phyloP scores from a whole-genome alignment of 2,329 filamentous ascomycete species.

The Neofusicoccum umdonicola region DNA sequence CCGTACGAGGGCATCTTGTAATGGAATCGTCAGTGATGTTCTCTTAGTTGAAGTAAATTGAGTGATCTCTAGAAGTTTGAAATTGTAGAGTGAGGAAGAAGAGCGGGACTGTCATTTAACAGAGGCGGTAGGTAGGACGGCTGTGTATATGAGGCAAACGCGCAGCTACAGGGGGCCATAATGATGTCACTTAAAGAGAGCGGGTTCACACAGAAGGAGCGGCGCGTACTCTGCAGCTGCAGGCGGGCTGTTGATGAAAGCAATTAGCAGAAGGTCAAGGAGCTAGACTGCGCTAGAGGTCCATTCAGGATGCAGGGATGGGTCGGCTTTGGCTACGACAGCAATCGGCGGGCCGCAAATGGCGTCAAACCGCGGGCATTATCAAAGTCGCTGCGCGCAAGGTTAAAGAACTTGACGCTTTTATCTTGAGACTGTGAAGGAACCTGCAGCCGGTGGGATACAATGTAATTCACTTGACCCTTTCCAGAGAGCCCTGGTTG shows the following conservation, averaged over 20 bases:
- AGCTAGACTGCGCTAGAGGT: not conserved
- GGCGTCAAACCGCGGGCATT: not conserved
- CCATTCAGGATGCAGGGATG: not conserved
- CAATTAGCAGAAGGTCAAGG: not conserved
- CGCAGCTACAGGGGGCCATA: not conserved
- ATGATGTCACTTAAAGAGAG: slow-evolving; percentile 8
- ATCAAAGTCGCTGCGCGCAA: not conserved
- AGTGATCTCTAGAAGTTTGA: not conserved
- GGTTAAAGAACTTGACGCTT: not conserved
- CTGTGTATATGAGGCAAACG: too few relatives aligned
- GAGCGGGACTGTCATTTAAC: not conserved
- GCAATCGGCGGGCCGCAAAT: not conserved
- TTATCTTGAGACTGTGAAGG: not conserved
- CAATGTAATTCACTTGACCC: too few relatives aligned
- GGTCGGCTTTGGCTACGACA: not conserved
- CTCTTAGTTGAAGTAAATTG: not conserved
- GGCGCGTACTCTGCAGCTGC: not conserved
- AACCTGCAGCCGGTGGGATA: too few relatives aligned
- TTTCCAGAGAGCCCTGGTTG: not conserved
- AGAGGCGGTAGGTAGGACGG: not conserved
- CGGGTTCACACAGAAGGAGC: not conserved
- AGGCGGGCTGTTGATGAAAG: not conserved
- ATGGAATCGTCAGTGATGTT: slow-evolving; percentile 18
- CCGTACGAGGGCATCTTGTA: slow-evolving; percentile 28
- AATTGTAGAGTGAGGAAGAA: not conserved